Conservation (phyloP, 1,284 basidiomycete genomes). For the Mycena sp. region DNA sequence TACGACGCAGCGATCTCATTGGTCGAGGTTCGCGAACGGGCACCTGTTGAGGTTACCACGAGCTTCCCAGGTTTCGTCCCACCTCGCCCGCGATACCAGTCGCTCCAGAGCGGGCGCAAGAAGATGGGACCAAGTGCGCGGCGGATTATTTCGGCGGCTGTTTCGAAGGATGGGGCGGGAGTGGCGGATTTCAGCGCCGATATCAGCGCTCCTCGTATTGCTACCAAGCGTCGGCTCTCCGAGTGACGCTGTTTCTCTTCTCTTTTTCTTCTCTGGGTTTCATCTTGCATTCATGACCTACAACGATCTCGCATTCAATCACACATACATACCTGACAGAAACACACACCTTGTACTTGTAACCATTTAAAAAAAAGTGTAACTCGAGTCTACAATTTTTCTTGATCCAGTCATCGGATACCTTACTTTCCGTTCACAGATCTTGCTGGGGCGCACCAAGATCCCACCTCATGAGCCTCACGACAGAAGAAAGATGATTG, state of each 20-base stretch:
- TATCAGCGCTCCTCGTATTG: slow-evolving; percentile 5
- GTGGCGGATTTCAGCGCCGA: too few species aligned
- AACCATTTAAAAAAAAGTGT: not conserved
- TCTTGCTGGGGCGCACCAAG: not conserved
- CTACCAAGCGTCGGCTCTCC: slow-evolving; percentile 26
- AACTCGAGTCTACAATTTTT: not conserved
- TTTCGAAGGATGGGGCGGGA: not conserved
- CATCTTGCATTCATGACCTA: slow-evolving; percentile 19
- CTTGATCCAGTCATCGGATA: not conserved
- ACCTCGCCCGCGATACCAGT: slow-evolving; percentile 27
- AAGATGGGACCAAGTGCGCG: slow-evolving; percentile 1
- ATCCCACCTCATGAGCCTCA: not conserved
- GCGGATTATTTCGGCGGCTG: slow-evolving; percentile 16
- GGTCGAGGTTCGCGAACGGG: slow-evolving; percentile 35
- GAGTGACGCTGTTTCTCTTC: slow-evolving; percentile 6
- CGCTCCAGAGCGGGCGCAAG: slow-evolving; percentile 20
- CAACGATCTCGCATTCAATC: slow-evolving; percentile 5
- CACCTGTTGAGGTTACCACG: slow-evolving; percentile 7
- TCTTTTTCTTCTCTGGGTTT: not conserved
- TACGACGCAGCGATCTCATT: slow-evolving; percentile 59
- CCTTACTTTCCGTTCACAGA: not conserved
- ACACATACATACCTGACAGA: slow-evolving; percentile 1
- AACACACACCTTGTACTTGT: slow-evolving; percentile 18
- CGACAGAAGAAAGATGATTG: slow-evolving; percentile 8
- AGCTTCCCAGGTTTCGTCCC: not conserved